Conservation (phyloP, 2,329 filamentous ascomycete genomes). For the Trichoderma sp. region DNA sequence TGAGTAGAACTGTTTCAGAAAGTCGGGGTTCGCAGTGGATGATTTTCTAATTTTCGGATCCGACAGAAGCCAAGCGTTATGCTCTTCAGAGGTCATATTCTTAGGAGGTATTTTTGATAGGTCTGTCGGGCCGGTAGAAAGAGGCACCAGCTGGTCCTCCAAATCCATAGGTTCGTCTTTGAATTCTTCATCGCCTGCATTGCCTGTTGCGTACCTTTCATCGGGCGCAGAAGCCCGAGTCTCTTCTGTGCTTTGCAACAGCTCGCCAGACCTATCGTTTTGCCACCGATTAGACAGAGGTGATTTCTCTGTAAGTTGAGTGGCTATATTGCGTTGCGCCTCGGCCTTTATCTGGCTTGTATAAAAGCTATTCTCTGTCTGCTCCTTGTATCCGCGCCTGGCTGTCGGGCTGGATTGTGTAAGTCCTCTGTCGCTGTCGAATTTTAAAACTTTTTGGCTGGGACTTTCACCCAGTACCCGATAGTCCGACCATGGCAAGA, state of each 20-base stretch:
- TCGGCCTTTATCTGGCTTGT: slow-evolving; percentile 61
- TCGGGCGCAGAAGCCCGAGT: neutral
- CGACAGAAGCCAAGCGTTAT: slow-evolving; percentile 79
- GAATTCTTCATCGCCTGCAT: neutral
- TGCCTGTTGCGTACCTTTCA: neutral
- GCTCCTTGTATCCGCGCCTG: slow-evolving; percentile 69
- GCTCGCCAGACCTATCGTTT: neutral
- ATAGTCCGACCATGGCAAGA: slow-evolving; percentile 84
- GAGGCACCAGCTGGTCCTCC: neutral
- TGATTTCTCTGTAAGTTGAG: neutral
- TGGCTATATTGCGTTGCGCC: neutral
- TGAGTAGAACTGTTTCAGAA: slow-evolving; percentile 90
- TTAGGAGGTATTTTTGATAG: slow-evolving; percentile 35
- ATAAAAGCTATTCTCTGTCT: slow-evolving; percentile 82
- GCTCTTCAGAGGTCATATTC: slow-evolving; percentile 85
- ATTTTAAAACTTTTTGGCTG: slow-evolving; percentile 71
- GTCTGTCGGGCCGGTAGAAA: neutral
- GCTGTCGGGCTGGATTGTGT: slow-evolving; percentile 61
- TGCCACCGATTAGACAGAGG: neutral
- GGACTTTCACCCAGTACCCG: slow-evolving; percentile 81
- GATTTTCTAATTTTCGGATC: slow-evolving; percentile 85
- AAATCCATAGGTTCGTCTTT: neutral
- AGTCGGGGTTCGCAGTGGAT: slow-evolving; percentile 88
- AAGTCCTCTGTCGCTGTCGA: slow-evolving; percentile 60
- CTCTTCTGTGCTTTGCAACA: neutral